Evolutionary conservation across 352 stramenopile species (phyloP), one percentile per base, ranked within the genome.

Genomic region (Pythium coloratum): DNA sequence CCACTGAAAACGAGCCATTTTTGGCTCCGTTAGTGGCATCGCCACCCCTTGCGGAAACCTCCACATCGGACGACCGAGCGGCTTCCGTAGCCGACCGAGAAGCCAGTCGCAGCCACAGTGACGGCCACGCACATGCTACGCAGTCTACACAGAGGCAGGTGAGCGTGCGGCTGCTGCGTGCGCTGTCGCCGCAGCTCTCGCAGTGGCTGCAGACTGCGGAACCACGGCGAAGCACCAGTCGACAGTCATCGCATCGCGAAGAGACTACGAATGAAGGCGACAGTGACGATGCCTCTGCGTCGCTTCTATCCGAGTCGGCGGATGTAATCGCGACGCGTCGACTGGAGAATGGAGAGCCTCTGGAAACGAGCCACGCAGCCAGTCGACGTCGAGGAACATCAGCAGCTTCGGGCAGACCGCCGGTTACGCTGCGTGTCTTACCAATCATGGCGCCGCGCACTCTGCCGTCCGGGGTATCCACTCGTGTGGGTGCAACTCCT

Each of bases 151-250:
- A 47, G 40, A 14, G 40, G 16, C 40, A 18, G 40, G 16, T 61
- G 18, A 54, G 58, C 42, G 32, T 62, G 24, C 66, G 59, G 1
- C 57, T 77, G 33, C 44, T 77, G 5, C 40, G 72, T 24, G 71
- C 67, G 36, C 51, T 70, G 53, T 55, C 70, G 2, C 69, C 64
- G 50, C 72, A 72, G 26, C 60, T 71, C 54, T 74, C 64, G n/a
- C 72, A 76, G 59, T 78, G 71, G 71, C 64, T 78, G 16, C 59
- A 72, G 50, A 7, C 36, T 42, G 34, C 59, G 9, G 20, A 24
- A 64, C 40, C 9, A 13, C 49, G 24, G 20, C 34, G 16, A 12
- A 42, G 40, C 40, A 8, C 9, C 57, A 18, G 9, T n/a, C 9
- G 20, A 14, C 57, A 40, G 24, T n/a, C 24, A 51, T 13, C 13